Percentiles rank a stretch among this genome's conserved stretches.
phyloP scores from a whole-genome alignment of 2,329 filamentous ascomycete genomes.

The Trichoderma sp. region DNA sequence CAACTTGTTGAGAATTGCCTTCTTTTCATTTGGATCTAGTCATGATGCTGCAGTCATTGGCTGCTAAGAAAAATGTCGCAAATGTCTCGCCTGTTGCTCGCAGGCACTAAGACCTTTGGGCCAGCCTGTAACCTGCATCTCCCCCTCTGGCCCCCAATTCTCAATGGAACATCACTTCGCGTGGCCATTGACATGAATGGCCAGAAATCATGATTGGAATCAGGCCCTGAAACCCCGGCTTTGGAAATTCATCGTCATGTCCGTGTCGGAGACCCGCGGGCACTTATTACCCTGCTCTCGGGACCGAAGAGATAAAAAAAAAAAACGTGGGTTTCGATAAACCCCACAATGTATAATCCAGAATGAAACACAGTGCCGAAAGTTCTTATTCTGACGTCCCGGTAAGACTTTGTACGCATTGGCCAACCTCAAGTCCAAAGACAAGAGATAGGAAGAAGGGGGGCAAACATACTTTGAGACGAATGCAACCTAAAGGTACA shows the following conservation, averaged over 20 bases:
- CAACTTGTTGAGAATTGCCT: background rate
- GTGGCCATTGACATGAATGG: background rate
- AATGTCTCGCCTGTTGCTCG: background rate
- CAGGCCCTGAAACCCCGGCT: background rate
- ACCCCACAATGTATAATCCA: conserved; percentile 8
- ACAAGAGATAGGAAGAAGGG: background rate
- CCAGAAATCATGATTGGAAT: background rate
- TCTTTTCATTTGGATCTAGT: background rate
- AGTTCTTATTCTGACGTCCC: background rate
- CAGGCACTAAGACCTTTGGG: background rate
- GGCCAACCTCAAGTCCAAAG: background rate
- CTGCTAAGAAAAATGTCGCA: background rate
- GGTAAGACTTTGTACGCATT: background rate
- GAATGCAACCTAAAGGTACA: conserved; percentile 8
- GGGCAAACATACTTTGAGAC: conserved; percentile 3
- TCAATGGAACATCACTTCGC: background rate
- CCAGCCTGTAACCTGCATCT: background rate
- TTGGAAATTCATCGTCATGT: background rate
- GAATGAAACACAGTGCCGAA: conserved; percentile 14
- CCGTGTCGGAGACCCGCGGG: conserved; percentile 6
- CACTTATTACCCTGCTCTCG: conserved; percentile 1
- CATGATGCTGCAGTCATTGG: conserved; percentile 7
- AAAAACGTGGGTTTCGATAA: conserved; percentile 13
- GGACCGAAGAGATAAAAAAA: background rate
- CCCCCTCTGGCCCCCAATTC: background rate